phyloP scores from a whole-genome alignment of 2,329 filamentous ascomycete genomes.

The Fusarium sp. region DNA sequence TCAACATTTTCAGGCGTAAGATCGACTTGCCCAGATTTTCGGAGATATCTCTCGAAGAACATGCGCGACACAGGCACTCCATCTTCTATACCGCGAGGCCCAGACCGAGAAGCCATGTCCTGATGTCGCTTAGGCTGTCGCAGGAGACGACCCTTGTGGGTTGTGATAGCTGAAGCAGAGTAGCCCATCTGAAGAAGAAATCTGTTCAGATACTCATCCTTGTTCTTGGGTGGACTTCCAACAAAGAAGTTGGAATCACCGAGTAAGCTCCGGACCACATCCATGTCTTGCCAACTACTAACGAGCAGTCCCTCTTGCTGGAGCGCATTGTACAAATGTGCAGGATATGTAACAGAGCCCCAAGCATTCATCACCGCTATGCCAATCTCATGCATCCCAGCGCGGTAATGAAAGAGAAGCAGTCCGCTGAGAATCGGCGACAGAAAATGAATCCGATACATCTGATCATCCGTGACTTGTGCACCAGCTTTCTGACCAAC shows the following conservation, averaged over 20 bases:
- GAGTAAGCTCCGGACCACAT: background rate
- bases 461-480: background rate
- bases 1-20: background rate
- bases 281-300: background rate
- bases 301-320: background rate
- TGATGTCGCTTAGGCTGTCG: background rate
- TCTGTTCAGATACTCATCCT: background rate
- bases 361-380: rapidly evolving
- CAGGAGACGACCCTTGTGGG: background rate
- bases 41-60: background rate
- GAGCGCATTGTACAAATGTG: background rate
- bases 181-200: background rate
- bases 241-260: background rate
- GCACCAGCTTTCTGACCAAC: background rate
- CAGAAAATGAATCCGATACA: background rate
- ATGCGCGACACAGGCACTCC: background rate
- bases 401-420: background rate
- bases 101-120: background rate
- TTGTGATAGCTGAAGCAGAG: background rate
- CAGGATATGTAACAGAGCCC: rapidly evolving
- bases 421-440: background rate
- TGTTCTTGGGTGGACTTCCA: background rate
- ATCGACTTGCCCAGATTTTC: background rate
- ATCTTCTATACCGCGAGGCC: background rate
- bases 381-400: background rate